Percentiles rank a stretch among this genome's conserved stretches.
Conservation (phyloP, 768 basidiomycete genomes). For the Termitomyces bulborhizus region DNA sequence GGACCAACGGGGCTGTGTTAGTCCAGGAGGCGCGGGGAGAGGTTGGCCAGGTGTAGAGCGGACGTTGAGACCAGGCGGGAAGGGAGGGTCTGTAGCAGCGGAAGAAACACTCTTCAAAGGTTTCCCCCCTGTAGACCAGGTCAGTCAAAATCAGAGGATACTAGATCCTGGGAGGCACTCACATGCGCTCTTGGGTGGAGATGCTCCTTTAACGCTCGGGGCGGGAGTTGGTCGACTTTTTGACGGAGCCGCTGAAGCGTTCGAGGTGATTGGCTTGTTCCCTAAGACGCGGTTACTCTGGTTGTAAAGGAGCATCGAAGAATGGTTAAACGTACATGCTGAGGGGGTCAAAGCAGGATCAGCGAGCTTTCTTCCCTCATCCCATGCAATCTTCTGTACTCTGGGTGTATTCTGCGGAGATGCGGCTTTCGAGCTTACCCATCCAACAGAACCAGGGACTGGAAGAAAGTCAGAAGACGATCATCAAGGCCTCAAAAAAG, state of each 20-base stretch:
- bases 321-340: constrained; percentile 1
- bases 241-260: neutral
- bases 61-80: constrained; percentile 12
- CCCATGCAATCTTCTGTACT: constrained; percentile 16
- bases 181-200: constrained; percentile 8
- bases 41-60: constrained; percentile 2
- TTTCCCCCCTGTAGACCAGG: constrained; percentile 1
- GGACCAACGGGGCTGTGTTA: constrained; percentile 7
- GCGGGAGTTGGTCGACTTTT: neutral
- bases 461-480: neutral
- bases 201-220: neutral
- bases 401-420: constrained; percentile 4
- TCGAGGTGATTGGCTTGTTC: constrained; percentile 15
- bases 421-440: constrained; percentile 17
- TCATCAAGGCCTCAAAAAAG: neutral
- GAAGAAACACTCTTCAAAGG: neutral
- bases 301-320: neutral
- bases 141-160: neutral
- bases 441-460: constrained; percentile 34
- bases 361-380: neutral
- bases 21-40: constrained; percentile 11
- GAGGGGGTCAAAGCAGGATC: neutral
- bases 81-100: neutral
- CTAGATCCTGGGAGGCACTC: neutral
- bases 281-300: constrained; percentile 7